Percentiles rank a stretch among this genome's conserved stretches.
These are phyloP conservation scores for Leccinum uliginosum DNA, from an alignment of 768 basidiomycete species.

Conservation along the genomic window DNA sequence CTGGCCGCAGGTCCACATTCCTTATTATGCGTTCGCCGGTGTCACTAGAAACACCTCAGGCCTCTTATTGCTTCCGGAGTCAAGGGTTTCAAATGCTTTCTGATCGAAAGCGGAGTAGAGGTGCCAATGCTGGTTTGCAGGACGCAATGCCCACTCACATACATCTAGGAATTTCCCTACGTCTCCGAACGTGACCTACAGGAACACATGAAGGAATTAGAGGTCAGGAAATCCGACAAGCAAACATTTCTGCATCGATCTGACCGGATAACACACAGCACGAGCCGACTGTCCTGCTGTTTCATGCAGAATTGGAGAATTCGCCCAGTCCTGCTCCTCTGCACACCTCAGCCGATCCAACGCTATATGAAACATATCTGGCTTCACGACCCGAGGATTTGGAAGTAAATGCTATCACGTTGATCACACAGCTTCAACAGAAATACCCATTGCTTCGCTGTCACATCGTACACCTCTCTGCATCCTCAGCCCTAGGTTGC, in stretches of 20 bases:
- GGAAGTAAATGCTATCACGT: constrained; percentile 76
- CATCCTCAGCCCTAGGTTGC: constrained; percentile 72
- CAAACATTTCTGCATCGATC: constrained; percentile 2
- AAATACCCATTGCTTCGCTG: constrained; percentile 66
- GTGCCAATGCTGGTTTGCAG: constrained; percentile 36
- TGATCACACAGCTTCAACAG: constrained; percentile 65
- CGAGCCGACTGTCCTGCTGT: constrained; percentile 69
- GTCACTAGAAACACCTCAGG: constrained; percentile 57
- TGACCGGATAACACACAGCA: constrained; percentile 46
- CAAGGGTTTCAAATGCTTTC: constrained; percentile 95
- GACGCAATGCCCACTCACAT: constrained; percentile 4
- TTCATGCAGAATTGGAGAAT: constrained; percentile 85
- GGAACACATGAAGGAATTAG: constrained; percentile 66
- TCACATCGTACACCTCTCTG: constrained; percentile 95
- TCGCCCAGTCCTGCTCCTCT: constrained; percentile 10
- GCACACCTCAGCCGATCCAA: constrained; percentile 37
- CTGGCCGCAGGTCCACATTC: neutral
- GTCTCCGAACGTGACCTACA: constrained; percentile 68
- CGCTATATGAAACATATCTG: constrained; percentile 77
- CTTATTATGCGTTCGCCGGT: neutral
- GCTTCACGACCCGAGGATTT: constrained; percentile 75
- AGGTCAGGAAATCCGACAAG: constrained; percentile 44
- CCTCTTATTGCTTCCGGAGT: constrained; percentile 79
- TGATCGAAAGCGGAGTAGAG: constrained; percentile 94
- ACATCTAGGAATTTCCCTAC: constrained; percentile 81